Base-by-base conservation (phyloP, 140 eudicot species). In the Erigeron philadelphicus region DNA sequence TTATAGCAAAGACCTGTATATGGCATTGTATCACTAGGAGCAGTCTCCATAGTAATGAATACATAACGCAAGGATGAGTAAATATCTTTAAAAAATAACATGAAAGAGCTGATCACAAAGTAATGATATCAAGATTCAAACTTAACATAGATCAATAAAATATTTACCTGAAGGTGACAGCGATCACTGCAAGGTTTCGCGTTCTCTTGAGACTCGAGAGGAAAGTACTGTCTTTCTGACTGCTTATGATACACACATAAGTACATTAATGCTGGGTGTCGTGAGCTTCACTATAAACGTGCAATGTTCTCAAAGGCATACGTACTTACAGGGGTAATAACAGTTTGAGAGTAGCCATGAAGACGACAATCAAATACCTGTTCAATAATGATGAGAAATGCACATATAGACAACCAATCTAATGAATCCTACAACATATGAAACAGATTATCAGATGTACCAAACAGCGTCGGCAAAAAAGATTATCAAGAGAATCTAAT, bases 381-480 rank as follows among this genome's bases (percentile, higher is more conserved):
- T 53, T 50, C 46, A 56, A 17, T 12, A 21, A 46, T 46, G 52
- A 62, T 13, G 35, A 42, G 25, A 46, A 61, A 71, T 61, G 62
- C 75, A 40, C 35, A 45, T 19, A 64, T 9, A 61, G 48, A 42
- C 35, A 9, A 31, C 60, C 41, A 9, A 61, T 62, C 38, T 31
- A 61, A 52, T 35, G 11, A 54, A 48, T 12, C 44, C 11, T 76
- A 52, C 45, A 48, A 23, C 63, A 66, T 17, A 46, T 25, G 23
- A 52, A 16, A 9, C 64, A 69, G n/a, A 15, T 48, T 41, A 45
- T 13, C 47, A 62, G 2, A 61, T 31, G 67, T 89, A 94, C 99
- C 99, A 94, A 80, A 78, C 99, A 94, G 42, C 99, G 99, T 11
- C 99, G 97, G 61, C 99, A 94, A 75, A 94, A 94, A 15, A 89